phyloP scores from a whole-genome alignment of 2,329 filamentous ascomycete genomes.

The Phaeosphaeria sp. region DNA sequence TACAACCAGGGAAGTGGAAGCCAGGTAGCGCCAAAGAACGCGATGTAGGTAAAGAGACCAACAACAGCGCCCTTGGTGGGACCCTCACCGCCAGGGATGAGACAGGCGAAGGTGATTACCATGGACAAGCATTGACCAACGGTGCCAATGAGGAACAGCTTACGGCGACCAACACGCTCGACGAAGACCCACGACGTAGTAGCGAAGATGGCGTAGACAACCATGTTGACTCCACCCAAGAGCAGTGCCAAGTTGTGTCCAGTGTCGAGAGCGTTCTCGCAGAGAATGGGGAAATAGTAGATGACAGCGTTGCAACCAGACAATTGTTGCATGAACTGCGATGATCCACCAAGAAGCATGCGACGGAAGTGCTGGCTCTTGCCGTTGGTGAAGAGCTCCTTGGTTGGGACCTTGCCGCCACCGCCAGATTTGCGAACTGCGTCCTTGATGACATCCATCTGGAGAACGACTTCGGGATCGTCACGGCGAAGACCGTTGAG shows the following conservation, averaged over 20 bases:
- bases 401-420: conserved; percentile 43
- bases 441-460: conserved; percentile 70
- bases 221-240: conserved; percentile 61
- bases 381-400: conserved; percentile 64
- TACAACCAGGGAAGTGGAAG: conserved; percentile 68
- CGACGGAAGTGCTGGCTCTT: conserved; percentile 70
- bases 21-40: conserved; percentile 71
- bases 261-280: conserved; percentile 60
- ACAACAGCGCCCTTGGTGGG: conserved; percentile 61
- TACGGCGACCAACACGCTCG: conserved; percentile 64
- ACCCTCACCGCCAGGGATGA: conserved; percentile 45
- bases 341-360: conserved; percentile 65
- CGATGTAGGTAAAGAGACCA: conserved; percentile 73
- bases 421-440: conserved; percentile 46
- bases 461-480: conserved; percentile 61
- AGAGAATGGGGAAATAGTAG: conserved; percentile 54
- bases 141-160: conserved; percentile 52
- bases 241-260: conserved; percentile 52
- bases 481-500: conserved; percentile 56
- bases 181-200: conserved; percentile 69
- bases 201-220: conserved; percentile 63
- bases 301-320: conserved; percentile 52
- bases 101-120: conserved; percentile 49
- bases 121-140: conserved; percentile 61
- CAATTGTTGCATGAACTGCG: conserved; percentile 67